These are phyloP conservation scores for Hygrocybe coccinea DNA, from an alignment of 768 basidiomycete genomes.

Conservation along the genomic window DNA sequence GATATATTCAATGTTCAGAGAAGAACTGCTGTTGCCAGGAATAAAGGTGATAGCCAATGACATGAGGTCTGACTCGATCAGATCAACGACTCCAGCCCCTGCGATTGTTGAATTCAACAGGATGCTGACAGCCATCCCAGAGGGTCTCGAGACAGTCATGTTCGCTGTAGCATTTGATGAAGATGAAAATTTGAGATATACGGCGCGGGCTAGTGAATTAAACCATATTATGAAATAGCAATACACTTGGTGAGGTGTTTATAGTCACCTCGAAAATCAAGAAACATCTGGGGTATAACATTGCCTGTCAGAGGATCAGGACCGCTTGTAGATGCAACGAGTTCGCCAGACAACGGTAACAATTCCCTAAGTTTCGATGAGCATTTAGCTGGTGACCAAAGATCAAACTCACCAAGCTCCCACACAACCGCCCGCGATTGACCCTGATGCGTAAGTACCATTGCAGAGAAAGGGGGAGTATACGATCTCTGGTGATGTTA, in stretches of 20 bases:
- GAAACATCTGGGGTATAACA: constrained; percentile 54
- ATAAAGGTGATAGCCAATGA: constrained; percentile 41
- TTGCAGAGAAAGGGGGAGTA: constrained; percentile 49
- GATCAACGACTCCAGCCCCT: constrained; percentile 35
- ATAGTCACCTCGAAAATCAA: constrained; percentile 48
- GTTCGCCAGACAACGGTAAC: constrained; percentile 16
- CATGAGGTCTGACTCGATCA: constrained; percentile 38
- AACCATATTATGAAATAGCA: background rate
- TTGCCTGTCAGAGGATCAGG: constrained; percentile 38
- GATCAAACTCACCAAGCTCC: constrained; percentile 41
- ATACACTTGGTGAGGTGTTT: background rate
- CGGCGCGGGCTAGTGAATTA: constrained; percentile 33
- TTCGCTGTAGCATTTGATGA: constrained; percentile 50
- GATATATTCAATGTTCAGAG: constrained; percentile 37
- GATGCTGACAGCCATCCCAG: constrained; percentile 27
- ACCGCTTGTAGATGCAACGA: constrained; percentile 38
- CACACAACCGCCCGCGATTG: constrained; percentile 13
- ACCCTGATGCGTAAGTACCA: constrained; percentile 22
- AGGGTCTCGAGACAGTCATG: constrained; percentile 42
- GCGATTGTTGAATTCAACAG: constrained; percentile 41
- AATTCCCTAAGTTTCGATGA: constrained; percentile 25
- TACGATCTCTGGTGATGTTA: constrained; percentile 37
- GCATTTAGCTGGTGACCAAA: background rate
- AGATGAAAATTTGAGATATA: constrained; percentile 41
- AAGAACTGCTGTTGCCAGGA: constrained; percentile 17